Evolutionary conservation across 2,329 filamentous ascomycete species (phyloP).

Genomic region (Ophiostoma populinum): DNA sequence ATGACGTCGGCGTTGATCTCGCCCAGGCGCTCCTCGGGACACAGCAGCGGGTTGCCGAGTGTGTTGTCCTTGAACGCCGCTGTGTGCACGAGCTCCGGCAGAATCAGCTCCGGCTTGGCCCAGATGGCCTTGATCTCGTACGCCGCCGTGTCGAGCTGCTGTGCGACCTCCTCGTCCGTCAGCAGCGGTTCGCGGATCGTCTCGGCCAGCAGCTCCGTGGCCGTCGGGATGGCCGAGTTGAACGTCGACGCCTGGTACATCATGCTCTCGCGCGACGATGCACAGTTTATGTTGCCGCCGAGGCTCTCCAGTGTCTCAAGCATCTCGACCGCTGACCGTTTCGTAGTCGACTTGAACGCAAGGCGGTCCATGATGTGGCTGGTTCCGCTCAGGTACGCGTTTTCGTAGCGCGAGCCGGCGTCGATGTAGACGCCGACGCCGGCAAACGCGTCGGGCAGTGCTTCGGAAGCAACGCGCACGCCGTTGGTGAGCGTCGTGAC

Average conservation of each 20-base stretch:
- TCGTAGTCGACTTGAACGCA: constrained; percentile 77
- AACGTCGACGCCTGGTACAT: constrained; percentile 99
- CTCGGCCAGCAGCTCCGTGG: constrained; percentile 74
- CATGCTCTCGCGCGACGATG: constrained; percentile 82
- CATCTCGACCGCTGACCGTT: constrained; percentile 64
- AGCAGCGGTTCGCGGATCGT: constrained; percentile 77
- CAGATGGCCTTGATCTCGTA: constrained; percentile 97
- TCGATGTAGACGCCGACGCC: constrained; percentile 93
- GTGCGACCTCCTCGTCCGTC: constrained; percentile 68
- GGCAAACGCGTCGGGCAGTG: constrained; percentile 83
- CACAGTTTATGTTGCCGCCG: constrained; percentile 93
- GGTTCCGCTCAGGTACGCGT: constrained; percentile 64
- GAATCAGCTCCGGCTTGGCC: constrained; percentile 89
- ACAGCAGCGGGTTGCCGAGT: constrained; percentile 80
- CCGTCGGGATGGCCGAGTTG: constrained; percentile 74
- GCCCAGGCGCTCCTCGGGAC: constrained; percentile 64
- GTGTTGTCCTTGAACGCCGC: constrained; percentile 95
- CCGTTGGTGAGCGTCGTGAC: constrained; percentile 86
- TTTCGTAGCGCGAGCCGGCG: constrained; percentile 87
- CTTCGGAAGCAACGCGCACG: constrained; percentile 84
- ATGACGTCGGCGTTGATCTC: constrained; percentile 60
- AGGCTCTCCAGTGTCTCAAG: constrained; percentile 73
- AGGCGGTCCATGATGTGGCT: constrained; percentile 93
- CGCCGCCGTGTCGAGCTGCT: constrained; percentile 78
- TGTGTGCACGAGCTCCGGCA: constrained; percentile 89